Evolutionary conservation across 805 yeast species (phyloP).

Genomic region (Henningerozyma blattae): DNA sequence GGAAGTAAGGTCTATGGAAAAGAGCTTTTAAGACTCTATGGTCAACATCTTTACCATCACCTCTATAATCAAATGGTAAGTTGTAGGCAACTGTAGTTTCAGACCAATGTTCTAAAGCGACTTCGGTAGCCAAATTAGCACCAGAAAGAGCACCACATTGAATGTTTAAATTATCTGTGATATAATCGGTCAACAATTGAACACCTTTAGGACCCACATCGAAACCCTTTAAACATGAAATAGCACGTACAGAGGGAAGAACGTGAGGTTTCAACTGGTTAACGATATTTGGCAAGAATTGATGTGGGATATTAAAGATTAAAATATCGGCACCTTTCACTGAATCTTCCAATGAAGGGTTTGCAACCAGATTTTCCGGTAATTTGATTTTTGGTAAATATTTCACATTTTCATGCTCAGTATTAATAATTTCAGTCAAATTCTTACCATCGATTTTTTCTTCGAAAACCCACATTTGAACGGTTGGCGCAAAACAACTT

Average conservation of each 20-base stretch:
- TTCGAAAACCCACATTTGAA: constrained; percentile 95
- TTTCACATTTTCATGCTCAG: constrained; percentile 84
- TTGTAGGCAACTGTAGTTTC: constrained; percentile 95
- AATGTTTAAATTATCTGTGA: constrained; percentile 70
- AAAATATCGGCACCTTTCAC: constrained; percentile 75
- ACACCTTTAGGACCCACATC: constrained; percentile 82
- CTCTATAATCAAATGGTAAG: constrained; percentile 46
- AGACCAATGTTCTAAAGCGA: constrained; percentile 90
- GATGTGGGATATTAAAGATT: constrained; percentile 95
- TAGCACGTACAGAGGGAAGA: constrained; percentile 63
- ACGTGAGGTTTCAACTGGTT: constrained; percentile 68
- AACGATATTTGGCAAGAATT: constrained; percentile 72
- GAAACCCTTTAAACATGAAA: constrained; percentile 92
- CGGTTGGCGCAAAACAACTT: constrained; percentile 55
- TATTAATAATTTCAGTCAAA: constrained; percentile 83
- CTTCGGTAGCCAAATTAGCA: constrained; percentile 95
- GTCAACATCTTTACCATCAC: constrained; percentile 44
- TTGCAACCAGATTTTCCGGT: constrained; percentile 80
- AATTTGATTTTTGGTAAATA: constrained; percentile 82
- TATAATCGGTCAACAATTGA: constrained; percentile 65
- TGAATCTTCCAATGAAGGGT: constrained; percentile 68
- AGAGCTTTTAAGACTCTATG: constrained; percentile 58
- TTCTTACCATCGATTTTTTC: constrained; percentile 69
- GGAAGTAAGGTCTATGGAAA: constrained; percentile 98
- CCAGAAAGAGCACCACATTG: constrained; percentile 96